phyloP scores from a whole-genome alignment of 1,284 basidiomycete genomes.

The Irpex sp. region DNA sequence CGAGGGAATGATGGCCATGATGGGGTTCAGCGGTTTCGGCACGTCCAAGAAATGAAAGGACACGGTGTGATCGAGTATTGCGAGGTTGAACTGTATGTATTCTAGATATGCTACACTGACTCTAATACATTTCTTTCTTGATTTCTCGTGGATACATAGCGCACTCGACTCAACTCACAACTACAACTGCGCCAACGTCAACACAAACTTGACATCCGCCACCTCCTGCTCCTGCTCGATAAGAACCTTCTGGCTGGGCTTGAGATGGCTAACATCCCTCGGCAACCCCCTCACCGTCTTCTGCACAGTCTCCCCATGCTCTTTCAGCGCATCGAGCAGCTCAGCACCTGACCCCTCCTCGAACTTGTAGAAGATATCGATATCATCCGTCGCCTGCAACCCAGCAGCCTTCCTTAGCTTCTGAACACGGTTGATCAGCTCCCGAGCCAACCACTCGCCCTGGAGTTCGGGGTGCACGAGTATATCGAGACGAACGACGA shows the following conservation, averaged over 20 bases:
- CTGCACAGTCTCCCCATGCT: conserved; percentile 71
- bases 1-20: conserved; percentile 75
- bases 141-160: neutral
- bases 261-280: conserved; percentile 51
- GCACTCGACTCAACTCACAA: no score
- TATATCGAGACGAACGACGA: conserved; percentile 90
- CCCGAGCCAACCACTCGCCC: conserved; percentile 86
- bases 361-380: conserved; percentile 87
- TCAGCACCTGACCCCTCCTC: conserved; percentile 67
- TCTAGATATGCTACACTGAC: conserved; percentile 26
- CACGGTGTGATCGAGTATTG: conserved; percentile 1
- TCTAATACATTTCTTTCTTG: conserved; percentile 31
- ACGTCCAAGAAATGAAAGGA: conserved; percentile 63
- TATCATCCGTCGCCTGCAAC: conserved; percentile 91
- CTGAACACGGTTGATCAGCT: conserved; percentile 93
- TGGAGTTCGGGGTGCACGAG: conserved; percentile 85
- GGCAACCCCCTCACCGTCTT: conserved; percentile 80
- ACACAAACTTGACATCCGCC: conserved; percentile 75
- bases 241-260: conserved; percentile 47
- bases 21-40: conserved; percentile 94
- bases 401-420: conserved; percentile 95
- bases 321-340: conserved; percentile 68
- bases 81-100: conserved; percentile 20
- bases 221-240: conserved; percentile 89
- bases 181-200: conserved; percentile 54